These are phyloP conservation scores for Exophiala mesophila DNA, from an alignment of 2,329 filamentous ascomycete species.

Conservation along the genomic window DNA sequence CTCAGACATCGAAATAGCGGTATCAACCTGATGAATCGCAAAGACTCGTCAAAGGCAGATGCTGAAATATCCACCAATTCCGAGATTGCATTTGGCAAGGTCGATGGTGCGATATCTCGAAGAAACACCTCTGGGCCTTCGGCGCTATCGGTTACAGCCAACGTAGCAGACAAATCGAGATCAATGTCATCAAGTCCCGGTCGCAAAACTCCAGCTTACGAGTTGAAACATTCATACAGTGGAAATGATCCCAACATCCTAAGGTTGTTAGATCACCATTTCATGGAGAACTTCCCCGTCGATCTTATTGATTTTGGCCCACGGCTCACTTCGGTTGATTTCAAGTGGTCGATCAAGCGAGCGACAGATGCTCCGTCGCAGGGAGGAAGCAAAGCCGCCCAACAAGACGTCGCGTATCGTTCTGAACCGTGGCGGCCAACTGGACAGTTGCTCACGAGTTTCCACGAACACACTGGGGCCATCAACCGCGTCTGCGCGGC, in stretches of 20 bases:
- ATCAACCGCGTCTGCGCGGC: constrained; percentile 78
- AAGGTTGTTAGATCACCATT: constrained; percentile 75
- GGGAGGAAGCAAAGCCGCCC: constrained; percentile 9
- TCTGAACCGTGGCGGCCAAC: constrained; percentile 71
- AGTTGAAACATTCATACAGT: constrained; percentile 73
- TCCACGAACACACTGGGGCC: constrained; percentile 78
- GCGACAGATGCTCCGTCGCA: constrained; percentile 45
- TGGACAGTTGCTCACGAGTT: constrained; percentile 78
- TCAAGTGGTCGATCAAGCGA: constrained; percentile 49
- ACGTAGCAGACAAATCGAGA: constrained; percentile 26
- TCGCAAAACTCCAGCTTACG: constrained; percentile 43
- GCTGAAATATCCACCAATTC: constrained; percentile 63
- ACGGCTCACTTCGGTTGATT: constrained; percentile 63
- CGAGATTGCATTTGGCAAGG: constrained; percentile 59
- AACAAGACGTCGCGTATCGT: constrained; percentile 16
- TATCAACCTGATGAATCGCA: constrained; percentile 56
- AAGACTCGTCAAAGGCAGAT: constrained; percentile 54
- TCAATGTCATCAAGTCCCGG: constrained; percentile 23
- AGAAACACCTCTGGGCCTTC: constrained; percentile 33
- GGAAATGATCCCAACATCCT: constrained; percentile 66
- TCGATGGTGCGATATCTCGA: constrained; percentile 50
- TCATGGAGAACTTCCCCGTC: constrained; percentile 59
- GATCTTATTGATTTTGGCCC: constrained; percentile 69
- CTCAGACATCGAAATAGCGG: constrained; percentile 51
- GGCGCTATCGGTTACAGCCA: constrained; percentile 34